phyloP scores from a whole-genome alignment of 129 eudicot species.

The Centella asiatica region DNA sequence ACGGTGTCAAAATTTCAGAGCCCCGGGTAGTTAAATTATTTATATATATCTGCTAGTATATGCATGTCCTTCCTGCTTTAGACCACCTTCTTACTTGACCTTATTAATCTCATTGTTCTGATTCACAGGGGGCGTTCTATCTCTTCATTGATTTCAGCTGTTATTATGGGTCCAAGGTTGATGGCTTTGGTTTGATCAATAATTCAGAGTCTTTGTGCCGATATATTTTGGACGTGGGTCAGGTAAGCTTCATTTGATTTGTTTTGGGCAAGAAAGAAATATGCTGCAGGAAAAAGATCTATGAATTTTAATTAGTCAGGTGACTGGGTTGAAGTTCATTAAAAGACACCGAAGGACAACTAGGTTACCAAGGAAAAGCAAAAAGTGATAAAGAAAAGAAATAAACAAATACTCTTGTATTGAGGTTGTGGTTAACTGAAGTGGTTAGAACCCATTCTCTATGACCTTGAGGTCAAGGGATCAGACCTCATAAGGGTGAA shows the following conservation, averaged over 20 bases:
- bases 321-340: not conserved
- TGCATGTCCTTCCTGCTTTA: not conserved
- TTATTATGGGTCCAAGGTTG: conserved; percentile 70
- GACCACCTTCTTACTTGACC: not conserved
- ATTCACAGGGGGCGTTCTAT: conserved; percentile 90
- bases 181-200: conserved; percentile 70
- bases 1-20: conserved; percentile 82
- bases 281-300: not conserved
- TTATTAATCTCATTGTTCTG: not conserved
- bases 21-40: conserved; percentile 61
- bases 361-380: too few relatives aligned
- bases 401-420: too few relatives aligned
- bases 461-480: too few relatives aligned
- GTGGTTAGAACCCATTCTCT: too few relatives aligned
- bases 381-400: too few relatives aligned
- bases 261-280: not conserved
- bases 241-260: conserved; percentile 36
- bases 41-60: not conserved
- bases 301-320: too few relatives aligned
- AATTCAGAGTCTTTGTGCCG: conserved; percentile 88
- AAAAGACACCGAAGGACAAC: too few relatives aligned
- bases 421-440: too few relatives aligned
- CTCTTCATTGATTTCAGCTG: conserved; percentile 91
- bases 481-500: too few relatives aligned
- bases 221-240: conserved; percentile 82